Evolutionary conservation across 164 flowering plant species (phyloP), one percentile per base, ranked within the genome.

Genomic region (Vitis cinerea): DNA sequence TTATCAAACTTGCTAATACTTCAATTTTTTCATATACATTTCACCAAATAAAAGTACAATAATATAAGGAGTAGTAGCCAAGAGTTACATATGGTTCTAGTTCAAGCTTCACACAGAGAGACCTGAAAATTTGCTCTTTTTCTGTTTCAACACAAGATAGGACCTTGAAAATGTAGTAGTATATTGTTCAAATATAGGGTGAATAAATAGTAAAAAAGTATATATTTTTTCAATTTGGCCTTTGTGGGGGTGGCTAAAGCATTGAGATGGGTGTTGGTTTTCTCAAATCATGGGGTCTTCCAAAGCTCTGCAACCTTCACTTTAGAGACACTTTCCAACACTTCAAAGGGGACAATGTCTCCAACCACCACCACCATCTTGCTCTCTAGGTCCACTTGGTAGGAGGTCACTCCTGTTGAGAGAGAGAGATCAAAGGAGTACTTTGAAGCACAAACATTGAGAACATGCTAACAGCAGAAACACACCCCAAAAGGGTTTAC

Each of bases 321-420:
- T 75, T 80, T 91, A 3, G 93, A 90, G 50, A 92, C 87, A 78
- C 98, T 92, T 77, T 86, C 88, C 78, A 95, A 75, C 72, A 95
- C 98, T 77, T 92, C 92, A 62, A 79, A 83, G 27, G 99, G 99
- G 50, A 81, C 65, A 71, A 95, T 77, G 77, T 95, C 90, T 29
- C 99, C 99, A 8, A 79, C 84, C 13, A 94, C 90, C 9, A 87
- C 86, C 64, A 94, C 99, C 88, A 81, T 91, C 83, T 88, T 91
- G 80, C 74, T 90, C 70, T 93, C 97, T 83, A 95, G 61, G 76
- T 95, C 97, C 64, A 93, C 86, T 79, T 87, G 75, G 75, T 85
- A 88, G 2, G 93, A 91, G 51, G 85, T 88, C 74, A 95, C 99
- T 76, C 99, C 99, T 95, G 86, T 63, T 13, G 17, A 10, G 49